Conservation (phyloP, 768 basidiomycete genomes). For the Pleurotus giganteus region DNA sequence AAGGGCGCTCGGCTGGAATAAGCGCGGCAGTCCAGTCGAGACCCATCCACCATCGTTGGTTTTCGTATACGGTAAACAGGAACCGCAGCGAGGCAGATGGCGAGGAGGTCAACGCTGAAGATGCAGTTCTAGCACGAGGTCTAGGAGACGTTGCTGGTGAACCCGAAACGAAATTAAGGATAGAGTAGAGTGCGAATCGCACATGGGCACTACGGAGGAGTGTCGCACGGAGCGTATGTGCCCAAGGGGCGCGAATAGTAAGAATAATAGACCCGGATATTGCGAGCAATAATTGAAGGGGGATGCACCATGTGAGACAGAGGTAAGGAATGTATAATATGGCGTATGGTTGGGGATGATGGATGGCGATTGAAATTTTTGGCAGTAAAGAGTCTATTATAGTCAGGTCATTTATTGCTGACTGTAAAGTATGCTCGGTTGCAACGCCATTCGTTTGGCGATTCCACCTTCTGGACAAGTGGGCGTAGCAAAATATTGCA, state of each 20-base stretch:
- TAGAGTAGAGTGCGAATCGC: constrained; percentile 57
- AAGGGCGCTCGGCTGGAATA: constrained; percentile 84
- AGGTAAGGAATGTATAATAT: constrained; percentile 67
- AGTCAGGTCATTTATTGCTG: constrained; percentile 62
- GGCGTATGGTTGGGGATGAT: constrained; percentile 49
- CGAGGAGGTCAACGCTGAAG: constrained; percentile 20
- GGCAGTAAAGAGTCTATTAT: constrained; percentile 62
- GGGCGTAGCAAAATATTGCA: constrained; percentile 30
- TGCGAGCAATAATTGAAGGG: constrained; percentile 60
- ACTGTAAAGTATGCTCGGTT: constrained; percentile 55
- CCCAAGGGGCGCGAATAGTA: constrained; percentile 70
- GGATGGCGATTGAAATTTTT: constrained; percentile 28
- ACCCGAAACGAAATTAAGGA: constrained; percentile 54
- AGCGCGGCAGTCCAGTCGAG: constrained; percentile 95
- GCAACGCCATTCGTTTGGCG: not conserved
- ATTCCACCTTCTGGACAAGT: not conserved
- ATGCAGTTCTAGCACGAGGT: constrained; percentile 28
- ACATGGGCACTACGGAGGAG: constrained; percentile 67
- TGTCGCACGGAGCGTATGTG: constrained; percentile 45
- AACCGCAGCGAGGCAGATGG: constrained; percentile 61
- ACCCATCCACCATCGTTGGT: constrained; percentile 98
- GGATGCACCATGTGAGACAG: constrained; percentile 58
- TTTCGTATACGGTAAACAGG: constrained; percentile 89
- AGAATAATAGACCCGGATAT: constrained; percentile 57
- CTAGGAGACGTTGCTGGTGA: constrained; percentile 30